Percentiles rank a stretch among this genome's conserved stretches.
Conservation (phyloP, 768 basidiomycete genomes). For the Gelatoporia subvermispora region DNA sequence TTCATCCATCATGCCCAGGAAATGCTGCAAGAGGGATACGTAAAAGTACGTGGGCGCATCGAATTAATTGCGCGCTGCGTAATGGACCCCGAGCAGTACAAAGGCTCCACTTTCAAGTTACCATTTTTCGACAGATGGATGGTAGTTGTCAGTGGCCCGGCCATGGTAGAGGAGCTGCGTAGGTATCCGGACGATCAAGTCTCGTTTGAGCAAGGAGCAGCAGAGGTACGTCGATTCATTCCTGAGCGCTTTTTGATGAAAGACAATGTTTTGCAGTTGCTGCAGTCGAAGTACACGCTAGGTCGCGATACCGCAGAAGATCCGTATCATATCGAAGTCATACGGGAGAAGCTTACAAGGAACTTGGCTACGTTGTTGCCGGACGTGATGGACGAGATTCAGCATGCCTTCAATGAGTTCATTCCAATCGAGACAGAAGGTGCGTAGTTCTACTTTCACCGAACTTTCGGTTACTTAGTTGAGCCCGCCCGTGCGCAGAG, state of each 20-base stretch:
- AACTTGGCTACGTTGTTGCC: slow-evolving; percentile 16
- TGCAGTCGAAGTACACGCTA: slow-evolving; percentile 32
- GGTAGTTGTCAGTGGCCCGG: slow-evolving; percentile 36
- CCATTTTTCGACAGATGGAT: slow-evolving; percentile 41
- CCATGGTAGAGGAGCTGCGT: slow-evolving; percentile 45
- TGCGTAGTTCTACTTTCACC: neutral
- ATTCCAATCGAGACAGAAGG: neutral
- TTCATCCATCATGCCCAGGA: slow-evolving; percentile 11
- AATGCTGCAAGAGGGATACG: slow-evolving; percentile 28
- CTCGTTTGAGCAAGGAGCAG: slow-evolving; percentile 34
- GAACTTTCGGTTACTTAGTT: no score
- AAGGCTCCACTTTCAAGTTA: slow-evolving; percentile 33
- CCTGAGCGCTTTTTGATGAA: slow-evolving; percentile 17
- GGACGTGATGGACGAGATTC: slow-evolving; percentile 19
- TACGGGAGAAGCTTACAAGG: slow-evolving; percentile 23
- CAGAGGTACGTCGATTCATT: slow-evolving; percentile 28
- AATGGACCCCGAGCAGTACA: slow-evolving; percentile 6
- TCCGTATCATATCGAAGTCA: slow-evolving; percentile 15
- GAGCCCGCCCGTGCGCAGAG: neutral
- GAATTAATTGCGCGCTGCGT: no score
- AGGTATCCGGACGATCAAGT: slow-evolving; percentile 39
- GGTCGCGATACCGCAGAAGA: slow-evolving; percentile 14
- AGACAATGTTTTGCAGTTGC: slow-evolving; percentile 1
- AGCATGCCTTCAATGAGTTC: neutral
- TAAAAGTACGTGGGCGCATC: slow-evolving; percentile 17